Percentiles rank a stretch among this genome's conserved stretches.
phyloP scores from a whole-genome alignment of 129 eudicot genomes.

The Calendula officinalis region DNA sequence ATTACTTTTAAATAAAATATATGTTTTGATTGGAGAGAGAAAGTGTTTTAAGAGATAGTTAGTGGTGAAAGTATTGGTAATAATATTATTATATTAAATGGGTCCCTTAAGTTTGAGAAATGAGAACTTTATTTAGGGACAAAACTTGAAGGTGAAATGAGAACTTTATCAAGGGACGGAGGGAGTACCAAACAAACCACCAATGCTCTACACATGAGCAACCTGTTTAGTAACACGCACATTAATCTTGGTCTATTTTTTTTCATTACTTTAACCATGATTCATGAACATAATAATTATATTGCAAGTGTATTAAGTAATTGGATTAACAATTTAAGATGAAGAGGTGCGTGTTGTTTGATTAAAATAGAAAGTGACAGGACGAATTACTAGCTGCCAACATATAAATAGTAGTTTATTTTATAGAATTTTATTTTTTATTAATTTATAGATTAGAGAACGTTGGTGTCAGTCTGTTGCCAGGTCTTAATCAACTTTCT shows the following conservation, averaged over 20 bases:
- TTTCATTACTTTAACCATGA: constrained; percentile 5
- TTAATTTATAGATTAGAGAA: constrained; percentile 13
- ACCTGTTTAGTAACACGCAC: constrained; percentile 31
- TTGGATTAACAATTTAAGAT: constrained; percentile 8
- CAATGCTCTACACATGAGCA: constrained; percentile 42
- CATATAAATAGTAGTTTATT: not conserved
- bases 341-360: constrained; percentile 19
- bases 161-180: too few relatives aligned
- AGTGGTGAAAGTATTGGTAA: too few relatives aligned
- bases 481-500: constrained; percentile 26
- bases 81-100: not conserved
- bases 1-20: too few relatives aligned
- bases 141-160: too few relatives aligned
- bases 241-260: not conserved
- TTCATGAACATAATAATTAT: not conserved
- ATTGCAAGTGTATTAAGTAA: constrained; percentile 9
- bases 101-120: too few relatives aligned
- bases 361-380: constrained; percentile 23
- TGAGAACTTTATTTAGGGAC: too few relatives aligned
- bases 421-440: not conserved
- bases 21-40: too few relatives aligned
- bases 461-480: constrained; percentile 29
- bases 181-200: constrained; percentile 22
- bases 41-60: too few relatives aligned
- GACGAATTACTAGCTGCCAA: constrained; percentile 19